phyloP scores from a whole-genome alignment of 225 moss, liverwort and hornwort genomes.

The Pseudoscleropodium purum region DNA sequence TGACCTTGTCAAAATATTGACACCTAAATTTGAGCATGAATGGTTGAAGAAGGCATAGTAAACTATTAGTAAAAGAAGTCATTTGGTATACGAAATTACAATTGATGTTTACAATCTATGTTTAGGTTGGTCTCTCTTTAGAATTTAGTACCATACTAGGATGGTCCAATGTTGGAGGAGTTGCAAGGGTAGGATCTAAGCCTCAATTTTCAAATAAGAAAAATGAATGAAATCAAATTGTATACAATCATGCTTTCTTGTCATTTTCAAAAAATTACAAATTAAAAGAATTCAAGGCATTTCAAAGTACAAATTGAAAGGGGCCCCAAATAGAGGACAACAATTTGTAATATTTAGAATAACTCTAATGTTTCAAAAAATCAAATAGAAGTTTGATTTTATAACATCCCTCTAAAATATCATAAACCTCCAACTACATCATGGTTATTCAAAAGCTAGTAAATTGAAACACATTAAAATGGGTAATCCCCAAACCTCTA shows the following conservation, averaged over 20 bases:
- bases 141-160: background rate
- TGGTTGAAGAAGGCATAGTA: too few species aligned
- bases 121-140: background rate
- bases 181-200: background rate
- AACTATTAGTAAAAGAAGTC: background rate
- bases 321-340: rapidly evolving
- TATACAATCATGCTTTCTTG: background rate
- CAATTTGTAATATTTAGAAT: background rate
- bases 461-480: background rate
- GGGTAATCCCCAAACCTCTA: too few species aligned
- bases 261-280: background rate
- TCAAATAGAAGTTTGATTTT: background rate
- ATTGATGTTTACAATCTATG: too few species aligned
- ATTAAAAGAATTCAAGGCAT: background rate
- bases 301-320: background rate
- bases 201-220: background rate
- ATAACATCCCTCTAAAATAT: background rate
- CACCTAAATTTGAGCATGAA: background rate
- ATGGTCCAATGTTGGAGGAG: background rate
- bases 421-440: background rate
- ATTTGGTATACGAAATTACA: too few species aligned
- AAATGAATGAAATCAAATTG: background rate
- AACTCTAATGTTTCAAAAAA: background rate
- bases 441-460: background rate
- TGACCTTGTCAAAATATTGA: background rate